Evolutionary conservation across 179 eudicot species (phyloP).

Genomic region (Spinacia oleracea): DNA sequence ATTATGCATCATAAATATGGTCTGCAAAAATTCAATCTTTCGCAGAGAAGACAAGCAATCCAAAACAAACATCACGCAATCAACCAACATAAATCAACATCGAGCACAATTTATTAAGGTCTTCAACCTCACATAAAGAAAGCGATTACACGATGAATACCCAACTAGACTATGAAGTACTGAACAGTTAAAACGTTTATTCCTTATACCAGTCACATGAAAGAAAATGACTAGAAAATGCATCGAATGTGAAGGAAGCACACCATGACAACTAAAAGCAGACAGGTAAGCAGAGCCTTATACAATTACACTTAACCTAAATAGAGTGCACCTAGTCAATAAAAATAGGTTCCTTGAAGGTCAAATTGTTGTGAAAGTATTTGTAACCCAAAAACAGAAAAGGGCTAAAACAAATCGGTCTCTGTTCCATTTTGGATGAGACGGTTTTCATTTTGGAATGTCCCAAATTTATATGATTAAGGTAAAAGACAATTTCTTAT

Average conservation of each 20-base stretch:
- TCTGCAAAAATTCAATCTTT: background rate
- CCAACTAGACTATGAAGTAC: background rate
- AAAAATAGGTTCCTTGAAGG: background rate
- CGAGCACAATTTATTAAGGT: background rate
- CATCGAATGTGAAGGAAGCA: background rate
- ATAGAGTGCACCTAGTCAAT: background rate
- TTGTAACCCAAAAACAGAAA: background rate
- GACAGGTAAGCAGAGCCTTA: background rate
- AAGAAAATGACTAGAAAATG: background rate
- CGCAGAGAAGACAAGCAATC: background rate
- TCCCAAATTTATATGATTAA: background rate
- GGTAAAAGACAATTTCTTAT: background rate
- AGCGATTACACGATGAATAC: background rate
- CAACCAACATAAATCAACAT: background rate
- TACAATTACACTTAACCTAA: background rate
- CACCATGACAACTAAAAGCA: background rate
- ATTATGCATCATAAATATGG: conserved; percentile 3
- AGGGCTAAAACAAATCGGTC: background rate
- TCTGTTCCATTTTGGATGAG: background rate
- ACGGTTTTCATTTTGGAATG: background rate
- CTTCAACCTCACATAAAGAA: background rate
- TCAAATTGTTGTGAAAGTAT: background rate
- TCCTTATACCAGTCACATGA: background rate
- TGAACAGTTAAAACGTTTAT: background rate
- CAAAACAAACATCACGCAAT: background rate